A percentile compares a stretch with the other conserved stretches of the same genome.
phyloP scores from a whole-genome alignment of 192 early-diverging fungal genomes.

The Haplosporangium gracile region DNA sequence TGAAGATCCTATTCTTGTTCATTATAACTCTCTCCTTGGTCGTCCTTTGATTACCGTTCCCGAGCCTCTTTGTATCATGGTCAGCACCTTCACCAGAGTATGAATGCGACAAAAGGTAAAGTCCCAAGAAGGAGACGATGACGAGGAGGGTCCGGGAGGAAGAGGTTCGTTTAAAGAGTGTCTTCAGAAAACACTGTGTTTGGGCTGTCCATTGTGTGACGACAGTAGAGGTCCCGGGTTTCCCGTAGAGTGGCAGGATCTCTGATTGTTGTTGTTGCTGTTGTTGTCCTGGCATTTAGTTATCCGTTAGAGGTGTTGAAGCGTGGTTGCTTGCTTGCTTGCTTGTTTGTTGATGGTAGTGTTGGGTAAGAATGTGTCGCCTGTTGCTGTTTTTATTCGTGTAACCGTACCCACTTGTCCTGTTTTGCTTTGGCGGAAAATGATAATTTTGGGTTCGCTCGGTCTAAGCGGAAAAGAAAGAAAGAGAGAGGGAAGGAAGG shows the following conservation, averaged over 20 bases:
- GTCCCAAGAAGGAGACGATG: constrained; percentile 24
- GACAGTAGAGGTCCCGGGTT: constrained; percentile 5
- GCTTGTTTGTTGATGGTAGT: too few species aligned
- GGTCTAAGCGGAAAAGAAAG: neutral
- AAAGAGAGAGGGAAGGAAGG: neutral
- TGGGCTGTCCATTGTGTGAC: neutral
- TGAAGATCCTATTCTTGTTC: constrained; percentile 14
- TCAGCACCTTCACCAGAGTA: neutral
- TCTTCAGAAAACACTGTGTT: constrained; percentile 8
- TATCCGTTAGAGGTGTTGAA: neutral
- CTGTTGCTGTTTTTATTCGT: too few species aligned
- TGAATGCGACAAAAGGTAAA: constrained; percentile 20
- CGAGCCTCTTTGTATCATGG: neutral
- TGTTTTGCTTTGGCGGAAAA: too few species aligned
- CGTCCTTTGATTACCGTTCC: neutral
- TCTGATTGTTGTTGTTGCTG: constrained; percentile 12
- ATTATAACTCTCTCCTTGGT: neutral
- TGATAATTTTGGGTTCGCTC: too few species aligned
- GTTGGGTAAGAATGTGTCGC: too few species aligned
- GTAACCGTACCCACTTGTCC: too few species aligned
- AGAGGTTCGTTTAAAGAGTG: constrained; percentile 23
- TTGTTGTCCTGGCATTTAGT: constrained; percentile 28
- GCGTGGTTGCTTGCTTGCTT: too few species aligned
- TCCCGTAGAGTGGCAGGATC: constrained; percentile 42
- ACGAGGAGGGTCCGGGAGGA: constrained; percentile 23